These are phyloP conservation scores for Pseudocercospora fijiensis DNA, from an alignment of 2,329 filamentous ascomycete genomes.

Conservation along the genomic window DNA sequence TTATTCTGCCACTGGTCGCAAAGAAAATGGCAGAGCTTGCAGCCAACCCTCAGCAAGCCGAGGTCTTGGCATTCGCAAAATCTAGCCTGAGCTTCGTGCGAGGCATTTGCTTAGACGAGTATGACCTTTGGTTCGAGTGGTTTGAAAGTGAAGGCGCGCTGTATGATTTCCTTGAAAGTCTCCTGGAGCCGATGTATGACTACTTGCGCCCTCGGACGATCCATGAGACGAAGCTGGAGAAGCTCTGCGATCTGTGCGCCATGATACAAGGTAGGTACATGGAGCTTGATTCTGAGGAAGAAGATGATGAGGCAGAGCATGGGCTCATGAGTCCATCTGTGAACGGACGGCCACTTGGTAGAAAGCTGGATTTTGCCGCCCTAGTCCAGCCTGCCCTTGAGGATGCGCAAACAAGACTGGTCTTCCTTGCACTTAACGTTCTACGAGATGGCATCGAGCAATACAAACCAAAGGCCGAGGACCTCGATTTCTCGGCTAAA, in stretches of 20 bases:
- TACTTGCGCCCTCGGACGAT: conserved; percentile 64
- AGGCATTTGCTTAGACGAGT: conserved; percentile 65
- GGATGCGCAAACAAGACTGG: conserved; percentile 65
- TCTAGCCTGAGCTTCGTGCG: conserved; percentile 65
- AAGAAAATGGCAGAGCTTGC: conserved; percentile 60
- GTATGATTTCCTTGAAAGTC: conserved; percentile 65
- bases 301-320: conserved; percentile 51
- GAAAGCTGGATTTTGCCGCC: conserved; percentile 58
- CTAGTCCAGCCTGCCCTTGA: conserved; percentile 65
- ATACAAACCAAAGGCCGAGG: conserved; percentile 64
- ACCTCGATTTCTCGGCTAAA: conserved; percentile 62
- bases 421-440: conserved; percentile 63
- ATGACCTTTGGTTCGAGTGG: conserved; percentile 66
- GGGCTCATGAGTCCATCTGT: conserved; percentile 22
- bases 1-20: conserved; percentile 62
- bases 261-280: conserved; percentile 66
- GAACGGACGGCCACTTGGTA: conserved; percentile 22
- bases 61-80: conserved; percentile 64
- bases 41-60: conserved; percentile 60
- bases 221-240: conserved; percentile 64
- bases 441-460: conserved; percentile 66
- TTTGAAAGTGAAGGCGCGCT: conserved; percentile 62
- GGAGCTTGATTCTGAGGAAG: conserved; percentile 51
- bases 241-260: conserved; percentile 66
- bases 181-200: conserved; percentile 68